Evolutionary conservation across 1,139 yeast species (phyloP).

Genomic region (Saccharomyces pastorianus): DNA sequence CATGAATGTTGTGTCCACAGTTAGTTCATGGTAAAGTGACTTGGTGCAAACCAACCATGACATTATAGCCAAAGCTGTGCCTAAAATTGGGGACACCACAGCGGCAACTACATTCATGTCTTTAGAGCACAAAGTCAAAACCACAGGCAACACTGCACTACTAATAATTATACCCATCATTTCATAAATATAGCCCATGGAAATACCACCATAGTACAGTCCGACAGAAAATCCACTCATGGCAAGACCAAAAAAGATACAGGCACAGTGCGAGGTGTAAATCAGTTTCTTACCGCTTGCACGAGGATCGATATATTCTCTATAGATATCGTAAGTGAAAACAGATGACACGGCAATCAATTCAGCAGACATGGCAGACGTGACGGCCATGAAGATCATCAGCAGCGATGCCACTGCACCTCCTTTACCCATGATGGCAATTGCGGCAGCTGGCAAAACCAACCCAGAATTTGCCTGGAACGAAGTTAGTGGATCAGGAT

Average conservation of each 20-base stretch:
- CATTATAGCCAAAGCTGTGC: constrained; percentile 54
- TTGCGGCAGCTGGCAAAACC: constrained; percentile 81
- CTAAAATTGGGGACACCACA: constrained; percentile 51
- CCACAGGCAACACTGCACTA: constrained; percentile 75
- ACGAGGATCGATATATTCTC: constrained; percentile 66
- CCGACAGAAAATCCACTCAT: constrained; percentile 84
- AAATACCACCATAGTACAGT: constrained; percentile 68
- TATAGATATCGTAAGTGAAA: constrained; percentile 76
- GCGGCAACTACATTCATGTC: constrained; percentile 60
- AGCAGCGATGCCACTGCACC: constrained; percentile 78
- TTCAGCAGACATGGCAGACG: constrained; percentile 80
- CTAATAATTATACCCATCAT: constrained; percentile 84
- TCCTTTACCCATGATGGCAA: constrained; percentile 73
- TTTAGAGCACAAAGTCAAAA: constrained; percentile 60
- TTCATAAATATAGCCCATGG: constrained; percentile 81
- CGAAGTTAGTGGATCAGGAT: constrained; percentile 54
- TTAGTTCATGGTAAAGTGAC: constrained; percentile 43
- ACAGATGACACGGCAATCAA: constrained; percentile 80
- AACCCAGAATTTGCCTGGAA: constrained; percentile 73
- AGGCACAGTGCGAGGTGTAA: constrained; percentile 56
- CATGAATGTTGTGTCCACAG: constrained; percentile 58
- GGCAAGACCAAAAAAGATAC: constrained; percentile 53
- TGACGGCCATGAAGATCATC: constrained; percentile 77
- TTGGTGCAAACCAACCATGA: constrained; percentile 60
- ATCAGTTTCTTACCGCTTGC: constrained; percentile 70